phyloP scores from a whole-genome alignment of 148 eudicot species.

The Vaccinium corymbosum region DNA sequence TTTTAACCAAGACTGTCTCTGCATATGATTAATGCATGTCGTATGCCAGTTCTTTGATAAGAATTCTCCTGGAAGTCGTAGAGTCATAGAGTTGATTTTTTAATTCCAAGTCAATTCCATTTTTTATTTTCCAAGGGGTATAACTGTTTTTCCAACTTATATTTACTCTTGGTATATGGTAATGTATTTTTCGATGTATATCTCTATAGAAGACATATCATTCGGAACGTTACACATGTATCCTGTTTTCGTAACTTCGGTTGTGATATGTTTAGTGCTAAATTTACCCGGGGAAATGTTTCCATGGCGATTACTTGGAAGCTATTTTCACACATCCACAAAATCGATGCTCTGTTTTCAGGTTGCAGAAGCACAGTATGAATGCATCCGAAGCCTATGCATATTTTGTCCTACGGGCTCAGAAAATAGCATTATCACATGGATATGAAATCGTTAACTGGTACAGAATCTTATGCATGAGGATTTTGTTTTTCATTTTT shows the following conservation, averaged over 20 bases:
- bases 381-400: conserved; percentile 56
- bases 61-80: too few relatives aligned
- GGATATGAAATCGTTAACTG: conserved; percentile 89
- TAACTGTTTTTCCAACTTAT: too few relatives aligned
- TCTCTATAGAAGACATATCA: too few relatives aligned
- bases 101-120: too few relatives aligned
- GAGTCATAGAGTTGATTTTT: too few relatives aligned
- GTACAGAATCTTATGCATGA: conserved; percentile 29
- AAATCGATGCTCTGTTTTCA: conserved; percentile 22
- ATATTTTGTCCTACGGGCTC: conserved; percentile 83
- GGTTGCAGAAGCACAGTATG: conserved; percentile 49
- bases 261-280: neutral
- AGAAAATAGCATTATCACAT: conserved; percentile 75
- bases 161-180: too few relatives aligned
- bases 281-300: neutral
- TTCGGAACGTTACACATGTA: too few relatives aligned
- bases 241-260: too few relatives aligned
- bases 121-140: too few relatives aligned
- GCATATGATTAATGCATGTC: neutral
- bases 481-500: neutral
- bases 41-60: too few relatives aligned
- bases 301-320: neutral
- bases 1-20: neutral
- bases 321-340: neutral
- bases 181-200: too few relatives aligned